A percentile compares a stretch with the other conserved stretches of the same genome.
phyloP scores from a whole-genome alignment of 768 basidiomycete species.

The Serendipita vermifera region DNA sequence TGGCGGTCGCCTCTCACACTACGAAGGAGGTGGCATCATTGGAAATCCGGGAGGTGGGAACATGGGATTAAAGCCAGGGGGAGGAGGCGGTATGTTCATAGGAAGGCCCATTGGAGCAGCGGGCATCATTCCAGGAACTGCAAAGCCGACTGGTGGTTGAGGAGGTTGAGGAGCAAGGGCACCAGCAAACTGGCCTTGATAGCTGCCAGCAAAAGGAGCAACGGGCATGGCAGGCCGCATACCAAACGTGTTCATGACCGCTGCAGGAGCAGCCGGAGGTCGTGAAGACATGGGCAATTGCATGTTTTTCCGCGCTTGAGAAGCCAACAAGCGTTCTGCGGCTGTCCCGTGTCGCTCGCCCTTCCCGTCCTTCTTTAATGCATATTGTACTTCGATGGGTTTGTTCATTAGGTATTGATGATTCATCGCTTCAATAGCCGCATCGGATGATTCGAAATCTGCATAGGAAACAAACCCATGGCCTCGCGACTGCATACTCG shows the following conservation, averaged over 20 bases:
- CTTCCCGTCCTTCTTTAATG: constrained; percentile 98
- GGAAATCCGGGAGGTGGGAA: not conserved
- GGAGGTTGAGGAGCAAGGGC: constrained; percentile 54
- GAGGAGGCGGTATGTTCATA: not conserved
- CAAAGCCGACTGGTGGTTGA: constrained; percentile 69
- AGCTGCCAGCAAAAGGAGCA: constrained; percentile 49
- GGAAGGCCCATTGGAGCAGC: not conserved
- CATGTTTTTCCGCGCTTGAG: constrained; percentile 92
- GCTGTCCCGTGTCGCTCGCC: constrained; percentile 94
- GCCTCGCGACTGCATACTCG: constrained; percentile 77
- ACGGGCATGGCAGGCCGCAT: constrained; percentile 49
- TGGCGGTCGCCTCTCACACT: too few relatives aligned
- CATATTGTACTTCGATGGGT: constrained; percentile 92
- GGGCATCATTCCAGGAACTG: constrained; percentile 16
- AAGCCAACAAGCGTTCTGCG: constrained; percentile 90
- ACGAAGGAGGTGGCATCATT: not conserved
- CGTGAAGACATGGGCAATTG: constrained; percentile 67
- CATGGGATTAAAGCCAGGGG: not conserved
- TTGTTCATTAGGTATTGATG: constrained; percentile 98
- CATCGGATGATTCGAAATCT: constrained; percentile 94
- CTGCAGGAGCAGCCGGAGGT: constrained; percentile 40
- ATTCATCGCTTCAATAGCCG: constrained; percentile 94
- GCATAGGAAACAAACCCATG: constrained; percentile 97
- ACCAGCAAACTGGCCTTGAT: constrained; percentile 80
- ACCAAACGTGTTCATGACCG: constrained; percentile 35